These are phyloP conservation scores for Phytopythium montanum DNA, from an alignment of 352 stramenopile genomes.

Conservation along the genomic window DNA sequence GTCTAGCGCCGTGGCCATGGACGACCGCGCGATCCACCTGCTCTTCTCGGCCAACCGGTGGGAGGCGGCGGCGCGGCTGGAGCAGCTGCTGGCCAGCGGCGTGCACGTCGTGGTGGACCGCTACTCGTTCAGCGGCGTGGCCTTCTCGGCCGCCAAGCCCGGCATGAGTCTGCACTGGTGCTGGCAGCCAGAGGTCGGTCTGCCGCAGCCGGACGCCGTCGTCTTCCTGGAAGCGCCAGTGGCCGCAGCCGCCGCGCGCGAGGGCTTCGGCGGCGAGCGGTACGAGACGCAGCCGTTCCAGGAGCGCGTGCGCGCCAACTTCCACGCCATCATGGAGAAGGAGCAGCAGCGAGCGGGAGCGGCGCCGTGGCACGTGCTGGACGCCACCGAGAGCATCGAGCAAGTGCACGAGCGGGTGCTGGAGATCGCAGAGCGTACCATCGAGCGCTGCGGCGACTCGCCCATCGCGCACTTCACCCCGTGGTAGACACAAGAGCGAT, in stretches of 20 bases:
- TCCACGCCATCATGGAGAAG: constrained; percentile 55
- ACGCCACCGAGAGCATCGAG: constrained; percentile 74
- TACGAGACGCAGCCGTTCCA: constrained; percentile 92
- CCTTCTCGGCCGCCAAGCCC: constrained; percentile 96
- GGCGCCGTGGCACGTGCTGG: constrained; percentile 71
- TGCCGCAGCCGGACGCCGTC: constrained; percentile 96
- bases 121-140: constrained; percentile 97
- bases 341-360: constrained; percentile 9
- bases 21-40: constrained; percentile 98
- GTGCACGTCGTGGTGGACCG: constrained; percentile 96
- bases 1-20: constrained; percentile 74
- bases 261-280: constrained; percentile 92
- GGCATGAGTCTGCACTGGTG: constrained; percentile 97
- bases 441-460: constrained; percentile 20
- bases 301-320: constrained; percentile 79
- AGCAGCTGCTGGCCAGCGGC: constrained; percentile 65
- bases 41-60: constrained; percentile 99
- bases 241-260: constrained; percentile 85
- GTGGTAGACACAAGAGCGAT: constrained; percentile 16
- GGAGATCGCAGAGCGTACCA: constrained; percentile 44
- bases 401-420: constrained; percentile 65
- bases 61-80: constrained; percentile 89
- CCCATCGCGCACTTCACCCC: constrained; percentile 45
- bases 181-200: constrained; percentile 94
- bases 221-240: constrained; percentile 97